Base-by-base conservation (phyloP, 805 yeast genomes). In the Ogataea angusta region DNA sequence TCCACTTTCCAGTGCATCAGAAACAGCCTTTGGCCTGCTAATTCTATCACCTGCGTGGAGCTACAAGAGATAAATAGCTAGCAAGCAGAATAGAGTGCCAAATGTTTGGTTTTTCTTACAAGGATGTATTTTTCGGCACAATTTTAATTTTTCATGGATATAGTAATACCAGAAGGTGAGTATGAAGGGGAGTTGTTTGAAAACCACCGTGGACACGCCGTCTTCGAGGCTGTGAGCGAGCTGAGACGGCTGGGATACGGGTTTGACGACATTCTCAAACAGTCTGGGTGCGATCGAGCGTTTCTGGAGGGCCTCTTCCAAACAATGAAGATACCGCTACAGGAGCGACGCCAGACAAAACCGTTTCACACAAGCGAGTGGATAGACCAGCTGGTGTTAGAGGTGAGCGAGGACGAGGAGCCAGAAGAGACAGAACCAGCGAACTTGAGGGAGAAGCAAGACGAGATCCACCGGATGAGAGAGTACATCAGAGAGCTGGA, bases 401-500 rank as follows among this genome's bases (percentile, higher is more conserved):
- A 42, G n/a, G 23, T 54, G 22, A 49, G 49, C 30, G 59, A 78
- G 51, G 87, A 75, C 43, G 52, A 47, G 15, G 42, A 33, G 14
- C 21, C 24, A 2, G 39, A 23, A n/a, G 38, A 33, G 13, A 30
- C 13, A 3, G 43, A 44, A 12, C 37, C 17, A 17, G 31, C 12
- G 21, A 16, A 6, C 31, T 15, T 47, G 38, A 23, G 36, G 36
- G 34, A 37, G 16, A 50, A 47, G 26, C 51, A 53, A 35, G 44
- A 40, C 25, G 51, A 51, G 25, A 49, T 53, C 7, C 30, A 38
- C 17, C 43, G 44, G 23, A 49, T 53, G 56, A 47, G 45, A 38
- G 30, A 35, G 30, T 34, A 53, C 9, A 53, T 53, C 10, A 41
- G 42, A 19, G 40, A 38, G 17, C 38, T 52, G 16, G 47, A 52